Evolutionary conservation across 2,329 filamentous ascomycete species (phyloP), one percentile per base, ranked within the genome.

Genomic region (Alternaria novae-zelandiae): DNA sequence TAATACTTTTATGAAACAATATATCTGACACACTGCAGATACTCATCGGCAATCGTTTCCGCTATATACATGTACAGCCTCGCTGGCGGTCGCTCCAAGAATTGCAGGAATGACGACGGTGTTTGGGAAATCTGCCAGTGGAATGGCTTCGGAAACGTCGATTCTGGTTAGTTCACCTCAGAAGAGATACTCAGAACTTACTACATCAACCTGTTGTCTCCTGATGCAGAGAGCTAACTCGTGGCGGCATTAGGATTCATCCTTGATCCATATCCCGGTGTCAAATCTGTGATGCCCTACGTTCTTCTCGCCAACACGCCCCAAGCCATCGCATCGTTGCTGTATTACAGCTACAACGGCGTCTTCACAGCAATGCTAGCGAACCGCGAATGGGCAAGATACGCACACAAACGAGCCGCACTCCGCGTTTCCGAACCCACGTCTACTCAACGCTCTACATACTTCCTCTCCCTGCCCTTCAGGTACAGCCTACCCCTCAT

Each of bases 241-340:
- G n/a, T n/a, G 15, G 15, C 32, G 13, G 7, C 4, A n/a, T 36
- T 2, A 41, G 32, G 32, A 3, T 41, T 9, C 0, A n/a, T 41
- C 7, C 32, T 41, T 2, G 15, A n/a, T 41, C 3, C 2, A n/a
- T 41, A 41, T 0, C 32, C 2, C 8, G 32, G 32, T 9, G 2
- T 1, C 32, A 41, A 5, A 10, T 41, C 32, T 0, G 0, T 41
- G 1, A 17, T 41, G 1, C 36, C 36, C 9, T 41, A 41, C 36
- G 36, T 41, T 41, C 9, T 41, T 41, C 0, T 41, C 0, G 36
- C 36, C 15, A 41, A 41, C 1, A 1, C 36, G 36, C 36, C 36
- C 1, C 36, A 41, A 1, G 36, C 1, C 15, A 3, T 17, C 36
- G 0, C 0, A 41, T 41, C 36, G 4, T 1, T 41, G 0, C 4